Evolutionary conservation across 495 filamentous ascomycete genomes (phyloP).

Genomic region (Paragyromitra xinjiangensis): DNA sequence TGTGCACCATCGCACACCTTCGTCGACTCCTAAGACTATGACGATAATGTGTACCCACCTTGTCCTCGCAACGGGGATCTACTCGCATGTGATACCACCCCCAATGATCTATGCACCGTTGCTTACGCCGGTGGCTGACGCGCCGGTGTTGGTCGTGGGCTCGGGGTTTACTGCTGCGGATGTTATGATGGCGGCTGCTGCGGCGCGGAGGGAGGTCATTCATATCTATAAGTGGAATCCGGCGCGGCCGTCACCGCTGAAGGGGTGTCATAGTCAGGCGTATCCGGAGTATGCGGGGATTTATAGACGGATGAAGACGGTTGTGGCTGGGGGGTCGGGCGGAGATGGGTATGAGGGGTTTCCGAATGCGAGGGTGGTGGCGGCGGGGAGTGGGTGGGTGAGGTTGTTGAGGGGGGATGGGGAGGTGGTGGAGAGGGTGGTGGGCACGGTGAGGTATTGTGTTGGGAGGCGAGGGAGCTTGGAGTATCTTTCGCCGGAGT

Average conservation of each 20-base stretch:
- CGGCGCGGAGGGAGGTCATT: constrained; percentile 64
- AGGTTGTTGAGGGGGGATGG: constrained; percentile 64
- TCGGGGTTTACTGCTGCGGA: constrained; percentile 74
- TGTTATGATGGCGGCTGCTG: constrained; percentile 67
- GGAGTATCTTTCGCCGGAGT: constrained; percentile 63
- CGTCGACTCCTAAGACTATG: constrained; percentile 60
- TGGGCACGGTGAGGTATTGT: constrained; percentile 68
- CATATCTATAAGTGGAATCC: constrained; percentile 73
- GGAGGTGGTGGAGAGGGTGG: constrained; percentile 60
- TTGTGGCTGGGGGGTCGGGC: constrained; percentile 55
- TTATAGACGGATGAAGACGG: constrained; percentile 71
- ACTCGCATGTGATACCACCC: constrained; percentile 67
- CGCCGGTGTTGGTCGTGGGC: constrained; percentile 67
- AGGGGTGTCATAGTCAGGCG: constrained; percentile 70
- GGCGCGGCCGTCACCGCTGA: constrained; percentile 67
- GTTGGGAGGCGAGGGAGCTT: constrained; percentile 70
- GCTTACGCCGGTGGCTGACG: constrained; percentile 18
- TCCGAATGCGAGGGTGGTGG: constrained; percentile 67
- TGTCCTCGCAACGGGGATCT: constrained; percentile 72
- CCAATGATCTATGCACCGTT: constrained; percentile 63
- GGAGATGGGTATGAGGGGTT: constrained; percentile 65
- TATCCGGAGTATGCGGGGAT: constrained; percentile 74
- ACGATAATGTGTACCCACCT: constrained; percentile 67
- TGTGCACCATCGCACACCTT: constrained; percentile 31
- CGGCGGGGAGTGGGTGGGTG: constrained; percentile 60